Evolutionary conservation across 2,329 filamentous ascomycete genomes (phyloP).

Genomic region (Pseudogymnoascus sp.): DNA sequence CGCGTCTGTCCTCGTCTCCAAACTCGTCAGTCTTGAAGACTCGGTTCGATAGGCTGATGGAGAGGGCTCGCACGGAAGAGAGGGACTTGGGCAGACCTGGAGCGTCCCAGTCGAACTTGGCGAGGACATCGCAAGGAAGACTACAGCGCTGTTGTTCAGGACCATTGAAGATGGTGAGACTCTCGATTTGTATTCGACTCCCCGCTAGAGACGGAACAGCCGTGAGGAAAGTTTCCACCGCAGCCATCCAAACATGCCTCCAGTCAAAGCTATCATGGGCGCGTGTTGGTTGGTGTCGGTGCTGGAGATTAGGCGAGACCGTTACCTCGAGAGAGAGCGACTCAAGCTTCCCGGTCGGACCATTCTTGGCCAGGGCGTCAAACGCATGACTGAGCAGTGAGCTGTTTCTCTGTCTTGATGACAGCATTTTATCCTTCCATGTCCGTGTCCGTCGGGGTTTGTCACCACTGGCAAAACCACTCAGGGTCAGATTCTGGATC

Average conservation of each 20-base stretch:
- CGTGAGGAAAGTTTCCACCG: not conserved
- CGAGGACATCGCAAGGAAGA: not conserved
- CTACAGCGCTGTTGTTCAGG: not conserved
- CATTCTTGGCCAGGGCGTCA: not conserved
- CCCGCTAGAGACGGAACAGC: not conserved
- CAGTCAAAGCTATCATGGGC: not conserved
- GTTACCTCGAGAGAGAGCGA: not conserved
- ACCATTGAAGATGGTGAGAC: not conserved
- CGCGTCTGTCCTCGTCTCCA: not conserved
- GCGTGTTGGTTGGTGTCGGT: not conserved
- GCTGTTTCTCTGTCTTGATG: not conserved
- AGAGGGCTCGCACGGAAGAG: not conserved
- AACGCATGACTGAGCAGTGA: not conserved
- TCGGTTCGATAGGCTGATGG: not conserved
- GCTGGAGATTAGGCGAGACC: not conserved
- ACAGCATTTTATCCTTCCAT: not conserved
- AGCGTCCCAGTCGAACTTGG: not conserved
- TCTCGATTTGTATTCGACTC: not conserved
- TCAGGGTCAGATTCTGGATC: not conserved
- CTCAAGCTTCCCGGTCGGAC: not conserved
- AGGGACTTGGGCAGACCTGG: not conserved
- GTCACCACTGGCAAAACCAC: not conserved
- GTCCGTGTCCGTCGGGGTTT: not conserved
- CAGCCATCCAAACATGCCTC: not conserved
- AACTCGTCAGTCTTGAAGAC: not conserved